phyloP scores from a whole-genome alignment of 2,329 filamentous ascomycete genomes.

The Clonostachys solani region DNA sequence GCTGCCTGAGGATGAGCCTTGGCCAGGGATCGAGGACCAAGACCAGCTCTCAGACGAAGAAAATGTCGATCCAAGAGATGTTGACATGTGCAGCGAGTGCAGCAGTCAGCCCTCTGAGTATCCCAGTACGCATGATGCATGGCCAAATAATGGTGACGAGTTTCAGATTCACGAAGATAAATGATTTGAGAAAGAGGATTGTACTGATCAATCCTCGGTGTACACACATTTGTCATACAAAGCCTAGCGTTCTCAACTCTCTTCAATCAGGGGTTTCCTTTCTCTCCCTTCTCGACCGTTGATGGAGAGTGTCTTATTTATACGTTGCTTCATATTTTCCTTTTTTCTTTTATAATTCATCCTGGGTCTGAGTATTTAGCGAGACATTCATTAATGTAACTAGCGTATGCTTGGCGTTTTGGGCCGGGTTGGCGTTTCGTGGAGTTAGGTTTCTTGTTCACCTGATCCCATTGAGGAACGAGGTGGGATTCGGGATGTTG shows the following conservation, averaged over 20 bases:
- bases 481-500: too few relatives aligned
- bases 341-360: neutral
- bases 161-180: constrained; percentile 37
- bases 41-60: constrained; percentile 39
- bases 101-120: constrained; percentile 55
- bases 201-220: neutral
- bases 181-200: constrained; percentile 7
- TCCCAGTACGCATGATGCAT: constrained; percentile 42
- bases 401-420: too few relatives aligned
- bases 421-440: too few relatives aligned
- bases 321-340: neutral
- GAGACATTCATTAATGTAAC: too few relatives aligned
- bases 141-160: constrained; percentile 20
- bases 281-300: too few relatives aligned
- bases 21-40: constrained; percentile 51
- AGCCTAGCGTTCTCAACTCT: neutral
- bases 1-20: constrained; percentile 49
- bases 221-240: neutral
- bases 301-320: too few relatives aligned
- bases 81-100: constrained; percentile 22
- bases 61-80: constrained; percentile 39
- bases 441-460: too few relatives aligned
- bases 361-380: too few relatives aligned
- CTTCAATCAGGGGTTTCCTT: neutral
- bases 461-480: too few relatives aligned